phyloP scores from a whole-genome alignment of 495 filamentous ascomycete species.

The Aspergillus baeticus region DNA sequence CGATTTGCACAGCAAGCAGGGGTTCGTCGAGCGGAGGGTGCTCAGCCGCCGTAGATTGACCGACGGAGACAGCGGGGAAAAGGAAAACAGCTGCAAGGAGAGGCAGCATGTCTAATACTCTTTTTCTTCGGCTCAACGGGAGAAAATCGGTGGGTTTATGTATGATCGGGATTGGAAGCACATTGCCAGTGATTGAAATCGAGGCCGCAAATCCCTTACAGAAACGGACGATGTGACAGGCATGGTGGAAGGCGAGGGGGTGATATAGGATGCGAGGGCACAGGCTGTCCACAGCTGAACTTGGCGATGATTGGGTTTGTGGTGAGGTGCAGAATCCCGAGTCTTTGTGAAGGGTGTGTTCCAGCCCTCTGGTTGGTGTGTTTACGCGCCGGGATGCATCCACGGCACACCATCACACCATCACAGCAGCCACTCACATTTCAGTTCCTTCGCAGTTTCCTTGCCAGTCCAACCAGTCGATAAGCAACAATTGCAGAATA shows the following conservation, averaged over 20 bases:
- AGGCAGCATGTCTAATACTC: constrained; percentile 13
- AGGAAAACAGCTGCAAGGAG: constrained; percentile 9
- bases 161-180: constrained; percentile 9
- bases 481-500: not conserved
- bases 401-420: constrained; percentile 18
- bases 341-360: constrained; percentile 1
- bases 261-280: constrained; percentile 18
- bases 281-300: constrained; percentile 8
- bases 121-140: not conserved
- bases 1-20: constrained; percentile 71
- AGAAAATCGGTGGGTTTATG: constrained; percentile 14
- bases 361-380: constrained; percentile 30
- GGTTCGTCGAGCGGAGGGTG: constrained; percentile 43
- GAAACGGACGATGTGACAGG: constrained; percentile 17
- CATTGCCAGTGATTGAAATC: constrained; percentile 22
- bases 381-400: constrained; percentile 32
- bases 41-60: constrained; percentile 3
- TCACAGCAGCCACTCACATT: constrained; percentile 4
- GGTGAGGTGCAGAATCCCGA: constrained; percentile 29
- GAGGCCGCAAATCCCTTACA: constrained; percentile 25
- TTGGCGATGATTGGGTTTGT: constrained; percentile 25
- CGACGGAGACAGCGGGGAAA: constrained; percentile 16
- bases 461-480: not conserved
- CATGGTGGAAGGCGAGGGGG: constrained; percentile 20
- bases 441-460: not conserved